phyloP scores from a whole-genome alignment of 2,329 filamentous ascomycete genomes.

The Boeremia exigua region DNA sequence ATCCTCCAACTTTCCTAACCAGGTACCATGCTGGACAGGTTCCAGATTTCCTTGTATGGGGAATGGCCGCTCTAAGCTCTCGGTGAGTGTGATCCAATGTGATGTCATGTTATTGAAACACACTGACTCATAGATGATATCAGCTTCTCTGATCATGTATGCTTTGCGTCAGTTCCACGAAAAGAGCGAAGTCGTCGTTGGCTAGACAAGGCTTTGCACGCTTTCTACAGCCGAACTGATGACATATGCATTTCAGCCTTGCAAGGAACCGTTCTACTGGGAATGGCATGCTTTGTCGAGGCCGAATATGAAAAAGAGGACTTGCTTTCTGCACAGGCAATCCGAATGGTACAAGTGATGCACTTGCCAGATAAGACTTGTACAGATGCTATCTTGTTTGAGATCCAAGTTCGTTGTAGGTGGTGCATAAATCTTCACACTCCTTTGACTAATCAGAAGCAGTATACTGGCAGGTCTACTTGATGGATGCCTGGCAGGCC shows the following conservation, averaged over 20 bases:
- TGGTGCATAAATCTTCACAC: not conserved
- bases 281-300: conserved; percentile 11
- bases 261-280: conserved; percentile 8
- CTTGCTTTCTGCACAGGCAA: conserved; percentile 7
- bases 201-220: conserved; percentile 5
- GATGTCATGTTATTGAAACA: not conserved
- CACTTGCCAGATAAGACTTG: not conserved
- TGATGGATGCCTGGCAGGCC: conserved; percentile 9
- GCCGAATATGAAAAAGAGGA: conserved; percentile 4
- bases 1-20: conserved; percentile 5
- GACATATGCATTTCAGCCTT: conserved; percentile 5
- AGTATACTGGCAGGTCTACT: conserved; percentile 12
- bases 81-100: not conserved
- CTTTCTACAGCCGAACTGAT: conserved; percentile 1
- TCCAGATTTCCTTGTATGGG: conserved; percentile 5
- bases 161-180: not conserved
- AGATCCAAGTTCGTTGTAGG: conserved; percentile 4
- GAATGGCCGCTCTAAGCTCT: conserved; percentile 5
- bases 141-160: conserved; percentile 6
- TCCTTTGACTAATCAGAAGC: not conserved
- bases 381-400: not conserved
- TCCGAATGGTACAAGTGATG: conserved; percentile 9
- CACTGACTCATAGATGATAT: not conserved
- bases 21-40: conserved; percentile 2
- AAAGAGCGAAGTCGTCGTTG: conserved; percentile 3